Percentiles rank a stretch among this genome's conserved stretches.
These are phyloP conservation scores for Planoprotostelium fungivorum DNA, from an alignment of 78 protist species.

Conservation along the genomic window DNA sequence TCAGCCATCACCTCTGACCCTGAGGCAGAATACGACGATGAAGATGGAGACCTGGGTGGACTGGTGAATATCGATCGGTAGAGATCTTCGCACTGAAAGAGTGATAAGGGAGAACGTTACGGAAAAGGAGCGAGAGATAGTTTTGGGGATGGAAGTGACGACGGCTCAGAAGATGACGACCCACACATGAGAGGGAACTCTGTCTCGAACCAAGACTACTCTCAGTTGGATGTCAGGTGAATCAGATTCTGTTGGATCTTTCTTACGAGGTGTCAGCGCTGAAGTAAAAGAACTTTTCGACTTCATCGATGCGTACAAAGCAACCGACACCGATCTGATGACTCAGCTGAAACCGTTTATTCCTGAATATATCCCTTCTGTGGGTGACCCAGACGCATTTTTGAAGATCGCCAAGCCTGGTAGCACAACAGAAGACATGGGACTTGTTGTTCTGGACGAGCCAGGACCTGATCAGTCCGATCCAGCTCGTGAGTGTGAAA, in stretches of 20 bases:
- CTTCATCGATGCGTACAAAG: constrained; percentile 54
- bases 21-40: constrained; percentile 2
- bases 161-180: background rate
- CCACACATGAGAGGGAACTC: background rate
- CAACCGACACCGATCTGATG: constrained; percentile 49
- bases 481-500: constrained; percentile 18
- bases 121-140: background rate
- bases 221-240: background rate
- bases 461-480: constrained; percentile 60
- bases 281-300: constrained; percentile 64
- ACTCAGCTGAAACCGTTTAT: constrained; percentile 70
- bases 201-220: background rate
- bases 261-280: constrained; percentile 7
- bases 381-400: constrained; percentile 62
- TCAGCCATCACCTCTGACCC: background rate
- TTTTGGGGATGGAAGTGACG: background rate
- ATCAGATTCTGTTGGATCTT: constrained; percentile 27
- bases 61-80: background rate
- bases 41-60: background rate
- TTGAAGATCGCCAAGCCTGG: constrained; percentile 73
- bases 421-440: constrained; percentile 24
- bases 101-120: background rate
- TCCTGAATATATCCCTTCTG: constrained; percentile 79
- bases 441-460: constrained; percentile 74
- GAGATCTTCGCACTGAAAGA: background rate